Evolutionary conservation across 441 rosid genomes (phyloP), one percentile per base, ranked within the genome.

Genomic region (Erodium trifolium): DNA sequence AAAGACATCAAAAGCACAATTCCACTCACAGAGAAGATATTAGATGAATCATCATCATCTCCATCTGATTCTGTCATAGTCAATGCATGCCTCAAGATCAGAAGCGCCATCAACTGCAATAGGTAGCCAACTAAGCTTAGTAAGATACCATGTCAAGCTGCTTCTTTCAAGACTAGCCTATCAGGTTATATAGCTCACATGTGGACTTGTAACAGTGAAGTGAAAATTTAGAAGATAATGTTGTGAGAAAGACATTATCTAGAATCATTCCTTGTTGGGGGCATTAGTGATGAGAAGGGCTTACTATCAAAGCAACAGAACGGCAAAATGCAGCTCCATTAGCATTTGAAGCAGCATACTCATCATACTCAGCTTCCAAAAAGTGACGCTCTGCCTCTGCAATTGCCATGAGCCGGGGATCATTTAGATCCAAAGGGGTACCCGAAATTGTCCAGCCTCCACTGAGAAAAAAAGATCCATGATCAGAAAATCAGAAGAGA

Each of bases 381-480:
- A 85, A 84, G 71, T 84, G 96, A 37, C 85, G 89, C 45, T 94
- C 98, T 57, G 97, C 96, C 83, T 90, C 97, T 19, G 98, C 98
- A 59, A 94, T 86, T 34, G 97, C 95, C 69, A 88, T 76, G 71
- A 92, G 81, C 43, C 86, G 97, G 78, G 94, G 98, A 81, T 92
- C 96, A 57, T 72, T 86, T 78, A 92, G 66, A 73, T 92, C 95
- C 70, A 92, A 64, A 68, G 90, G 85, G 68, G 86, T 78, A 39
- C 99, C 99, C 65, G 98, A 88, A 73, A 94, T 86, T 68, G 94
- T 90, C 99, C 98, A 92, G 70, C 96, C 94, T 75, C 91, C 97
- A 60, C 98, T 94, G 75, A 78, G 27, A 23, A 86, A 23, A 86
- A 39, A 69, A 68, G 35, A 75, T 72, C 45, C 67, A 76, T n/a